Percentiles rank a stretch among this genome's conserved stretches.
Conservation (phyloP, 768 basidiomycete species). For the Dioszegia aurantiaca region DNA sequence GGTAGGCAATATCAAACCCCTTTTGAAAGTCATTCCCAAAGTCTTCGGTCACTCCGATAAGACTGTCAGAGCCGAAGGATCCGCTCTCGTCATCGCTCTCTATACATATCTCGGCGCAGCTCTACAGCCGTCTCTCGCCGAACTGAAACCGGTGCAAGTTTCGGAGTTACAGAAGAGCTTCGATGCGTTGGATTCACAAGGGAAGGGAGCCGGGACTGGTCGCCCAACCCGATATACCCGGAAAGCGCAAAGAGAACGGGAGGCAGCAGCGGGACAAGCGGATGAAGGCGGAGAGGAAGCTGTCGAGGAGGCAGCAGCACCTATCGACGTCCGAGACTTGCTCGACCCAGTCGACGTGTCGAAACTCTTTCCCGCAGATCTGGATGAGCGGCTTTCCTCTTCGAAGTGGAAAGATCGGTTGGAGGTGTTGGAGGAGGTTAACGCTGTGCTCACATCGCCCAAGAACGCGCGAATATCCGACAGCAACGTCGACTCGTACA, state of each 20-base stretch:
- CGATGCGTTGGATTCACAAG: constrained; percentile 75
- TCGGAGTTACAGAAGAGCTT: constrained; percentile 93
- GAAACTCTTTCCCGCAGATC: constrained; percentile 68
- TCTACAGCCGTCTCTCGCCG: constrained; percentile 77
- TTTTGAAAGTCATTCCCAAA: constrained; percentile 85
- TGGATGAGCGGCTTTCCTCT: constrained; percentile 73
- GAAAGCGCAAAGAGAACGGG: constrained; percentile 62
- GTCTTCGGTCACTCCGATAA: constrained; percentile 95
- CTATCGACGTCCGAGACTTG: constrained; percentile 72
- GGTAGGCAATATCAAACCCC: constrained; percentile 58
- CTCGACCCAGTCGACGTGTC: constrained; percentile 78
- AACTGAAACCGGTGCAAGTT: constrained; percentile 94
- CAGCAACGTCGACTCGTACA: constrained; percentile 62
- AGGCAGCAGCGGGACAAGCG: constrained; percentile 55
- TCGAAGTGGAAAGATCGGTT: constrained; percentile 99
- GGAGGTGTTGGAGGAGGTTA: constrained; percentile 73
- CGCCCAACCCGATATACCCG: constrained; percentile 78
- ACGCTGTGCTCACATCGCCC: constrained; percentile 63
- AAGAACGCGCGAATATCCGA: constrained; percentile 69
- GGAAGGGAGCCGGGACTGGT: constrained; percentile 75
- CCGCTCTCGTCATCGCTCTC: constrained; percentile 66
- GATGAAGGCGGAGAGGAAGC: constrained; percentile 51
- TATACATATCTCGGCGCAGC: constrained; percentile 83
- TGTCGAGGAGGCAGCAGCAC: constrained; percentile 55
- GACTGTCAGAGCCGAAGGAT: constrained; percentile 88